phyloP scores from a whole-genome alignment of 1,284 basidiomycete genomes.

The Xerocomus nothofagi region DNA sequence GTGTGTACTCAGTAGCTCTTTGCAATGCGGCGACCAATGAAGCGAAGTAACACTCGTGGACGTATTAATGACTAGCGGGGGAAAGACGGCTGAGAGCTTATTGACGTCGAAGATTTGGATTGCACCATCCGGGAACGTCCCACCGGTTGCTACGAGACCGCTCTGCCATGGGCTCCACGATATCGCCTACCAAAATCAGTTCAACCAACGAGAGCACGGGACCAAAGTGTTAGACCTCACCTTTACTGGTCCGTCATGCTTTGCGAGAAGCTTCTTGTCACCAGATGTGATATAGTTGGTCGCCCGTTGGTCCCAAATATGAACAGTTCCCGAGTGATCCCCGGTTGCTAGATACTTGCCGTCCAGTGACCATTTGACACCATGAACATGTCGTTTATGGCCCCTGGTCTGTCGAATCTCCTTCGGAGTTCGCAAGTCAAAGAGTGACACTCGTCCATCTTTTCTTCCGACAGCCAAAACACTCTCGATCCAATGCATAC shows the following conservation, averaged over 20 bases:
- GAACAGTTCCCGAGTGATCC: constrained; percentile 43
- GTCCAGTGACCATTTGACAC: constrained; percentile 47
- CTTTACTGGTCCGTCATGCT: constrained; percentile 56
- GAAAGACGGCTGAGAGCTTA: constrained; percentile 39
- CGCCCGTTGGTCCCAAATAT: constrained; percentile 47
- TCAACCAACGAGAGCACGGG: background rate
- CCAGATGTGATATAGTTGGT: constrained; percentile 33
- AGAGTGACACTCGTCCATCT: constrained; percentile 41
- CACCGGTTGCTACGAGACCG: constrained; percentile 83
- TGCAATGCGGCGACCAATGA: constrained; percentile 83
- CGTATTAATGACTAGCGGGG: constrained; percentile 42
- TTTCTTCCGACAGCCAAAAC: constrained; percentile 43
- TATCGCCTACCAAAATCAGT: constrained; percentile 57
- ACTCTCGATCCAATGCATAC: constrained; percentile 43
- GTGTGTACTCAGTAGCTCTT: constrained; percentile 87
- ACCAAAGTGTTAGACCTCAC: constrained; percentile 36
- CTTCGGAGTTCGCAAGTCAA: constrained; percentile 38
- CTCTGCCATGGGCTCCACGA: constrained; percentile 93
- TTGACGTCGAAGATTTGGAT: constrained; percentile 76
- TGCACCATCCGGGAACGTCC: constrained; percentile 70
- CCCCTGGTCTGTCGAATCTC: constrained; percentile 32
- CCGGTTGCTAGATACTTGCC: constrained; percentile 44
- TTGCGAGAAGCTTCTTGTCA: constrained; percentile 45
- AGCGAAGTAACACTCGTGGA: constrained; percentile 75
- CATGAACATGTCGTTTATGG: constrained; percentile 44